These are phyloP conservation scores for Aurifilum marmelostoma DNA, from an alignment of 2,329 filamentous ascomycete species.

Conservation along the genomic window DNA sequence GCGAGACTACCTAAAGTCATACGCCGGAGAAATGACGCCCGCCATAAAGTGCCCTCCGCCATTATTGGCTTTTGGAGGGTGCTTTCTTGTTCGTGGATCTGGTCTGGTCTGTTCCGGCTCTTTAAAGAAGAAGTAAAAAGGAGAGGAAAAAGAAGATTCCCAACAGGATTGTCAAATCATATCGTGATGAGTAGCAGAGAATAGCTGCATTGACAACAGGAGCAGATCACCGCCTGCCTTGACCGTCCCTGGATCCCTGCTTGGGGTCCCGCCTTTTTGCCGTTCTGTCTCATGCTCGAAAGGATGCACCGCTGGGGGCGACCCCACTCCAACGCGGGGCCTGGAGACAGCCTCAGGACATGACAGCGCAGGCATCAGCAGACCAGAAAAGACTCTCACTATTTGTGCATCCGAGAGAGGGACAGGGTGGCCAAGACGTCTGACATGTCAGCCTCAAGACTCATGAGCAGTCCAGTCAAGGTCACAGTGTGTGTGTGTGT, in stretches of 20 bases:
- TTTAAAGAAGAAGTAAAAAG: no score
- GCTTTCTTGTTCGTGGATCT: background rate
- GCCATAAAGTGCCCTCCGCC: background rate
- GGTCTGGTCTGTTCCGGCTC: background rate
- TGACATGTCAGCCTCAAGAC: background rate
- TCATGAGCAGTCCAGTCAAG: background rate
- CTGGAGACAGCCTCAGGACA: background rate
- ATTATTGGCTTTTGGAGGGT: no score
- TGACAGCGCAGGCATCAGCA: background rate
- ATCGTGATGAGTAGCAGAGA: background rate
- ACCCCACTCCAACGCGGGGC: background rate
- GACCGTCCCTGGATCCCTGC: background rate
- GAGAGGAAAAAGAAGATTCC: no score
- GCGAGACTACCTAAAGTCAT: background rate
- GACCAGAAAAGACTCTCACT: background rate
- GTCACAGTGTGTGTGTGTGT: no score
- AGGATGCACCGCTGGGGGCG: background rate
- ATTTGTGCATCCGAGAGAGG: background rate
- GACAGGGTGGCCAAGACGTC: background rate
- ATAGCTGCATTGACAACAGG: background rate
- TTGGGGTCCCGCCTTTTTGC: conserved; percentile 8
- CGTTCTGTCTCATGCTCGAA: background rate
- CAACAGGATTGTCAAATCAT: background rate
- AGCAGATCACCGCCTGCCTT: background rate
- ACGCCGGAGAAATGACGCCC: conserved; percentile 14